Conservation (phyloP, 352 stramenopile species). For the Globisporangium middletonii region DNA sequence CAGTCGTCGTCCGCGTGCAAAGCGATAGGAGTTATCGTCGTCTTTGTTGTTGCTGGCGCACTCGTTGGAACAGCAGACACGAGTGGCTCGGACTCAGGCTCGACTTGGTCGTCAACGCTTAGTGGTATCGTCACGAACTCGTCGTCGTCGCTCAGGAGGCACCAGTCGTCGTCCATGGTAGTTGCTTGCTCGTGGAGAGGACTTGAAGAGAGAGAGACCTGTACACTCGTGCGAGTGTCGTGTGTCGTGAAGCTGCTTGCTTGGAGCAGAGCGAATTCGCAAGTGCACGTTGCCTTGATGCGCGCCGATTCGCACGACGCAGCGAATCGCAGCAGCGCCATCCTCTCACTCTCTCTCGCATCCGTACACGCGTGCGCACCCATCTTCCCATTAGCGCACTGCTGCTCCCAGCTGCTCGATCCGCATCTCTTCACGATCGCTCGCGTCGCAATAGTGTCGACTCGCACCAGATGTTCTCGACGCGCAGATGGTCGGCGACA, state of each 20-base stretch:
- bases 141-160: slow-evolving; percentile 39
- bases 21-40: neutral
- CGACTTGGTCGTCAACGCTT: slow-evolving; percentile 18
- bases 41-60: neutral
- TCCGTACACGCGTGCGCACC: neutral
- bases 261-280: neutral
- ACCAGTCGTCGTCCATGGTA: slow-evolving; percentile 52
- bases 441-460: too few species aligned
- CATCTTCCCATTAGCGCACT: slow-evolving; percentile 3
- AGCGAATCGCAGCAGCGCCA: too few species aligned
- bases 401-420: slow-evolving; percentile 5
- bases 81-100: slow-evolving; percentile 18
- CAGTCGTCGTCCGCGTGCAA: neutral
- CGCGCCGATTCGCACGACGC: too few species aligned
- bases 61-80: neutral
- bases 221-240: neutral
- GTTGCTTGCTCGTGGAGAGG: neutral
- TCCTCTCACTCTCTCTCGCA: slow-evolving; percentile 1
- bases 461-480: too few species aligned
- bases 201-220: neutral
- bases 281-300: neutral
- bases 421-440: slow-evolving; percentile 7
- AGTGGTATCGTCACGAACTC: slow-evolving; percentile 11
- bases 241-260: neutral
- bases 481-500: too few species aligned